Base-by-base conservation (phyloP, 1,284 basidiomycete species). In the Ustilago crameri region DNA sequence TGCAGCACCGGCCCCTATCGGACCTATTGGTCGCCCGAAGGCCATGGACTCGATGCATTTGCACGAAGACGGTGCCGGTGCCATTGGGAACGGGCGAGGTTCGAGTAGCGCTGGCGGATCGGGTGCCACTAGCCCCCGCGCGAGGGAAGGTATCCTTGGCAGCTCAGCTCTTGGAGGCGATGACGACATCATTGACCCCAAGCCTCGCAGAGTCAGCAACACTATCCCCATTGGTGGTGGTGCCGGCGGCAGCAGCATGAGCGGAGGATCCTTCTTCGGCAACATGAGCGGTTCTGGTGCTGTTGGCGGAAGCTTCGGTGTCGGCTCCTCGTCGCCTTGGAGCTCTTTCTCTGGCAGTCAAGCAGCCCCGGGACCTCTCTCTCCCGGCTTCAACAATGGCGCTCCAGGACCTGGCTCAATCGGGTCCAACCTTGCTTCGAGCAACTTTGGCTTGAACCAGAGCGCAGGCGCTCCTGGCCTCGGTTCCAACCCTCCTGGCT, bases 111-210 rank as follows among this genome's bases (percentile, higher is more conserved):
- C 66, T 32, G 59, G 69, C 23, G 64, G 69, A 35, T 73, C 70
- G 10, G 65, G 71, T 15, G 56, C 67, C 30, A 57, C 67, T n/a
- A 62, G 69, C 35, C 63, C 74, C 2, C 40, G 64, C 35, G 62
- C 68, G 22, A 76, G 72, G 3, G 78, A 81, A 49, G 77, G 79
- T 27, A 81, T 82, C 32, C 70, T 82, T 2, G 81, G 81, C 45
- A 82, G 81, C 56, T 76, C 80, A 7, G 81, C 81, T 26, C 73
- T 82, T 7, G 77, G 80, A 30, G 79, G 72, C n/a, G 81, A 82
- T 42, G 81, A 82, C 64, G 81, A 82, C 66, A 70, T 79, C 22
- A 63, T 82, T 27, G 76, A 80, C 55, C 81, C 81, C 27, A 68
- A 72, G 48, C 77, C 74, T 24, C 61, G 78, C 26, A 50, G 80